These are phyloP conservation scores for Maudiozyma pseudohumilis DNA, from an alignment of 805 yeast species.

Conservation along the genomic window DNA sequence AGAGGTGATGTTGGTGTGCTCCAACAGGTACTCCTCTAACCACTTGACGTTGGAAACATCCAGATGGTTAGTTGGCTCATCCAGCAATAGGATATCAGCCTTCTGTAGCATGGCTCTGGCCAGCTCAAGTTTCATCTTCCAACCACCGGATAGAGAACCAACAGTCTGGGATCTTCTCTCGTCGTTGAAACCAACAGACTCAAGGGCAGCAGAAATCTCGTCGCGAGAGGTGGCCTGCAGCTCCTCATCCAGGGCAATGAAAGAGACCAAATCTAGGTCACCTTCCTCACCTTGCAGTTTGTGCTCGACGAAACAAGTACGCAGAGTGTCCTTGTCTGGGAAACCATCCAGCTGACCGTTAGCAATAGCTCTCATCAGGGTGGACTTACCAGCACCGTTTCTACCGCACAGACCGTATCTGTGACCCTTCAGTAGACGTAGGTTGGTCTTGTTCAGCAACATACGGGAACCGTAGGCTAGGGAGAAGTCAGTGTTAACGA, in stretches of 20 bases:
- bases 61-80: slow-evolving; percentile 97
- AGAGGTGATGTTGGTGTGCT: slow-evolving; percentile 81
- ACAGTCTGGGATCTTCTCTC: slow-evolving; percentile 84
- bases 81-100: slow-evolving; percentile 88
- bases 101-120: slow-evolving; percentile 99
- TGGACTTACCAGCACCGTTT: slow-evolving; percentile 98
- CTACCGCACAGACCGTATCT: slow-evolving; percentile 97
- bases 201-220: slow-evolving; percentile 68
- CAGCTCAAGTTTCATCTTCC: slow-evolving; percentile 97
- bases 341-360: slow-evolving; percentile 96
- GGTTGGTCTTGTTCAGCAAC: slow-evolving; percentile 85
- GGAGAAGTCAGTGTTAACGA: slow-evolving; percentile 90
- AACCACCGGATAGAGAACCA: slow-evolving; percentile 94
- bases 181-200: slow-evolving; percentile 82
- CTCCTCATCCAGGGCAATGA: slow-evolving; percentile 85
- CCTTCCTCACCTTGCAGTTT: slow-evolving; percentile 92
- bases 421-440: slow-evolving; percentile 85
- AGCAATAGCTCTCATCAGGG: slow-evolving; percentile 92
- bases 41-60: slow-evolving; percentile 90
- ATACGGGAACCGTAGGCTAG: slow-evolving; percentile 96
- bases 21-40: slow-evolving; percentile 79
- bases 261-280: slow-evolving; percentile 75
- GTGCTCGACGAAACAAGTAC: slow-evolving; percentile 96
- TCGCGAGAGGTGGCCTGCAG: slow-evolving; percentile 50
- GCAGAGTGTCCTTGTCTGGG: slow-evolving; percentile 77